These are phyloP conservation scores for Coffea humblotiana DNA, from an alignment of 305 asterid genomes.

Conservation along the genomic window DNA sequence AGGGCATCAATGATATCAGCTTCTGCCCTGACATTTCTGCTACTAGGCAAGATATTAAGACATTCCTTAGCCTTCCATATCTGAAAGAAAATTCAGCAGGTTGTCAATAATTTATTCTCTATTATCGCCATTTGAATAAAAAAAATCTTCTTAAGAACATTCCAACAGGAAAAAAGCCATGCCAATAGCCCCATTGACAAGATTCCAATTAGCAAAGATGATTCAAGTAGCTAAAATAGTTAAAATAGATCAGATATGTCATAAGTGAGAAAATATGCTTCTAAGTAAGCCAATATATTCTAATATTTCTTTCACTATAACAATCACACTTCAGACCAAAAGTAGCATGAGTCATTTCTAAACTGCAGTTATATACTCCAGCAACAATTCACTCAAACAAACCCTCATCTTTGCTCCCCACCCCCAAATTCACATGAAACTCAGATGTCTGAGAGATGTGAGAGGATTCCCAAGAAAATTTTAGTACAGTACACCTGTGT, in stretches of 20 bases:
- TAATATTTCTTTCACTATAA: not conserved
- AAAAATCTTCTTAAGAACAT: slow-evolving; percentile 7
- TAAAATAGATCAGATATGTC: not conserved
- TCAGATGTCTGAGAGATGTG: not conserved
- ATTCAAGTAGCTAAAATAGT: not conserved
- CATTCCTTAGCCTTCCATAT: slow-evolving; percentile 99
- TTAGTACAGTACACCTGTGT: not conserved
- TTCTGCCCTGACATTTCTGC: slow-evolving; percentile 85
- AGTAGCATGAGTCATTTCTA: not conserved
- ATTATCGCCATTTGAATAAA: slow-evolving; percentile 6
- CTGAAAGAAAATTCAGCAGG: slow-evolving; percentile 45
- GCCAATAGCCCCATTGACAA: not conserved
- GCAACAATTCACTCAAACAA: not conserved
- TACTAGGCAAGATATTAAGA: slow-evolving; percentile 77
- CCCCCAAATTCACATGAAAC: not conserved
- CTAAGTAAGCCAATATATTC: not conserved
- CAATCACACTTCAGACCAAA: not conserved
- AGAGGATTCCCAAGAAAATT: not conserved
- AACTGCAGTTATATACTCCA: not conserved
- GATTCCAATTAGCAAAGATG: not conserved
- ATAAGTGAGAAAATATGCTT: not conserved
- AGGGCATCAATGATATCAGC: slow-evolving; percentile 86
- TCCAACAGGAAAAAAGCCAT: not conserved
- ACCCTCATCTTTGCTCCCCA: not conserved
- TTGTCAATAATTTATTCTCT: slow-evolving; percentile 20